Evolutionary conservation across 768 basidiomycete species (phyloP), one percentile per base, ranked within the genome.

Genomic region (Suillus plorans): DNA sequence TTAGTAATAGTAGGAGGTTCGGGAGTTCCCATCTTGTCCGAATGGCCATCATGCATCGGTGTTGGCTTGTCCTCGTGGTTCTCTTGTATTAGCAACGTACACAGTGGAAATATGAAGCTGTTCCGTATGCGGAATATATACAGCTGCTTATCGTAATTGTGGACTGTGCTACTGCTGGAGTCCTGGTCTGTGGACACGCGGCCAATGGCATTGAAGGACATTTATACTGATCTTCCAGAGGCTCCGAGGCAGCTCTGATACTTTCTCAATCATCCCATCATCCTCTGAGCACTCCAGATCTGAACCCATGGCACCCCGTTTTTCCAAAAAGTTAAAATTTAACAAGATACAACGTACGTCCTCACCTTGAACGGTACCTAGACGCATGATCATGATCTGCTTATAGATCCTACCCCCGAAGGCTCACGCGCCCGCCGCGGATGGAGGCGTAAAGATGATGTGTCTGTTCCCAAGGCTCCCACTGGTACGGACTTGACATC

Each of bases 321-420:
- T 34, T 31, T 13, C 10, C 18, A 55, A 55, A 55, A 34, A 22
- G 18, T 25, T 20, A 28, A 42, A 37, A 10, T 47, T 44, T 36
- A 9, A 20, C n/a, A 18, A 49, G 63, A 39, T 34, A 59, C 55
- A 62, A 13, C 16, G 61, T 61, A 25, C 25, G 61, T 61, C 12
- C 31, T 34, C 9, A 58, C 18, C 25, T 34, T 34, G 34, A 28
- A 28, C 41, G 25, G 18, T 36, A 18, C 25, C 25, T 41, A 36
- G 36, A 22, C 10, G 25, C 10, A 34, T 53, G 28, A 20, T 16
- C 37, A 39, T 59, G 25, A 59, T 28, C 37, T 18, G 34, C 56
- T 47, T 44, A 45, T 20, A 74, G 73, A 68, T 68, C 76, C 76
- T 63, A 70, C 71, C 22, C 69, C 68, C 41, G 67, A 68, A 53